Conservation (phyloP, 2,329 filamentous ascomycete genomes). For the Chaetothyriales sp. region DNA sequence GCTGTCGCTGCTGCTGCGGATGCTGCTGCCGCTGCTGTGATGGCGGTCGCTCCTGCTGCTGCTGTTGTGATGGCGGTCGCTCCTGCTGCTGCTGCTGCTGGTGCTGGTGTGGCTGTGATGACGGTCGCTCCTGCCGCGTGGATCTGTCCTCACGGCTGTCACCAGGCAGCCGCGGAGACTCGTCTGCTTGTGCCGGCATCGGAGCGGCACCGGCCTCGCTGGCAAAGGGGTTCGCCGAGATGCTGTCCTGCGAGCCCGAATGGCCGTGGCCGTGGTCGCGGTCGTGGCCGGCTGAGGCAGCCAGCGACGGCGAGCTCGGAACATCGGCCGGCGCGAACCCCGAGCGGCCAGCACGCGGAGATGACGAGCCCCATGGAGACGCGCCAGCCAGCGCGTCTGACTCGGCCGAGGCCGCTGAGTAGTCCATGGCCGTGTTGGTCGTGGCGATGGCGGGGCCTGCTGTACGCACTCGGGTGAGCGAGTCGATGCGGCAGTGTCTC, state of each 20-base stretch:
- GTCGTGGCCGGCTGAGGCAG: slow-evolving; percentile 29
- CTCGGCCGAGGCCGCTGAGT: slow-evolving; percentile 45
- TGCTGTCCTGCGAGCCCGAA: slow-evolving; percentile 15
- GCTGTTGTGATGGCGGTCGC: too few relatives aligned
- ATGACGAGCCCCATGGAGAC: slow-evolving; percentile 51
- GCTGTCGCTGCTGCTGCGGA: slow-evolving; percentile 27
- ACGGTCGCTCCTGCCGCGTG: not conserved
- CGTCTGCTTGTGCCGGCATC: slow-evolving; percentile 19
- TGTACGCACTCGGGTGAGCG: not conserved
- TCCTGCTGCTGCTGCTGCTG: slow-evolving; percentile 4
- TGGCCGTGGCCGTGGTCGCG: slow-evolving; percentile 21
- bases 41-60: not conserved
- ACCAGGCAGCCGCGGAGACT: not conserved
- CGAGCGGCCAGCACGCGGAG: slow-evolving; percentile 39
- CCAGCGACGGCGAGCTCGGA: slow-evolving; percentile 24
- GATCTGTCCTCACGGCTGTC: not conserved
- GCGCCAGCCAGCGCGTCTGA: slow-evolving; percentile 43
- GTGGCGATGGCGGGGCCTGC: not conserved
- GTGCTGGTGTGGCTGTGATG: slow-evolving; percentile 1
- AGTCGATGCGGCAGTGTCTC: not conserved
- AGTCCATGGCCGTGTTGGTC: slow-evolving; percentile 43
- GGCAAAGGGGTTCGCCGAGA: slow-evolving; percentile 19
- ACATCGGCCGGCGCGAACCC: slow-evolving; percentile 20
- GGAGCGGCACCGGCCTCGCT: slow-evolving; percentile 22
- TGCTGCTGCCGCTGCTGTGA: slow-evolving; percentile 20